These are phyloP conservation scores for Paspalum notatum DNA, from an alignment of 176 grass and related monocot genomes.

Conservation along the genomic window DNA sequence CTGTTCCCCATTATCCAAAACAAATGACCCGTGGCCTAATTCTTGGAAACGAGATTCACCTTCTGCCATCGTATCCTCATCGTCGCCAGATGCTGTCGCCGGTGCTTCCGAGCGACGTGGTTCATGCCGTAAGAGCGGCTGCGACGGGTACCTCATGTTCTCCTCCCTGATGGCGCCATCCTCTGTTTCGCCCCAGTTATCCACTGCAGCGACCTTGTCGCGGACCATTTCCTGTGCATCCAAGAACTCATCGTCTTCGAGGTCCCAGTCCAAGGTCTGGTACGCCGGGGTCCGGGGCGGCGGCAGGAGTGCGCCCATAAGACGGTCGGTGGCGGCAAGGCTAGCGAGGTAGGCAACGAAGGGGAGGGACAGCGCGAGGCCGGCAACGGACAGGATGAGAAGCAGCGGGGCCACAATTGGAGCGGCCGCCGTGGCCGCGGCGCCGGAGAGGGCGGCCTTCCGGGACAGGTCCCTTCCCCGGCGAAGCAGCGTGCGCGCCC, in stretches of 20 bases:
- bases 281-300: background rate
- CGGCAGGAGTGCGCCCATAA: conserved; percentile 16
- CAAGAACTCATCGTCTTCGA: background rate
- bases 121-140: conserved; percentile 3
- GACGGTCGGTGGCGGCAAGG: conserved; percentile 23
- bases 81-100: background rate
- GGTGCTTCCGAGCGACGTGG: background rate
- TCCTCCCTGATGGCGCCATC: background rate
- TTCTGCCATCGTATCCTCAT: background rate
- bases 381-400: conserved; percentile 25
- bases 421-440: conserved; percentile 1
- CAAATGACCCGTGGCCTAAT: background rate
- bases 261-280: background rate
- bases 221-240: background rate
- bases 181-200: background rate
- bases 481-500: conserved; percentile 29
- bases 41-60: conserved; percentile 6
- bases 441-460: conserved; percentile 39
- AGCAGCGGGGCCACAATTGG: conserved; percentile 17
- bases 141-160: background rate
- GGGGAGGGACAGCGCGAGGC: conserved; percentile 28
- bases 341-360: conserved; percentile 23
- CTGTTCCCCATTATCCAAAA: background rate
- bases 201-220: background rate
- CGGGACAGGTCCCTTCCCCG: conserved; percentile 29